These are phyloP conservation scores for Oidiodendron maius DNA, from an alignment of 495 filamentous ascomycete species.

Conservation along the genomic window DNA sequence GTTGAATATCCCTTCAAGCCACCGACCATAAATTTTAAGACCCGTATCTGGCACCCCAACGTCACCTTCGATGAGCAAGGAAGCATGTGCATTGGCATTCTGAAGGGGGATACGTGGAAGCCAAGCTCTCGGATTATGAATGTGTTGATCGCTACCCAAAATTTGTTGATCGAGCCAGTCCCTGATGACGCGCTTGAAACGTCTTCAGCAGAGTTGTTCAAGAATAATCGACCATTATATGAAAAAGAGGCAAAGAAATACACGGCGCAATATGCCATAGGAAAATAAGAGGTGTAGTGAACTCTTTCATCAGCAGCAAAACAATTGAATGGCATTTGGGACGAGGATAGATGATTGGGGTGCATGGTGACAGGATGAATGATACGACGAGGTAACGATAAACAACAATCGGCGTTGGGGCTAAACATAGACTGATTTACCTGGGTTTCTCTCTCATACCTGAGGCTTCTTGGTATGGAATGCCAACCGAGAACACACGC, in stretches of 20 bases:
- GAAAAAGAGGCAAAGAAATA: slow-evolving; percentile 81
- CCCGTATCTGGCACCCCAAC: slow-evolving; percentile 98
- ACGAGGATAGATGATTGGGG: neutral
- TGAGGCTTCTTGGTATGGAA: no score
- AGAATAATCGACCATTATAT: slow-evolving; percentile 64
- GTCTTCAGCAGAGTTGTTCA: slow-evolving; percentile 80
- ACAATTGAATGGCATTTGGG: no score
- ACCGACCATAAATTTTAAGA: slow-evolving; percentile 78
- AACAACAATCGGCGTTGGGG: no score
- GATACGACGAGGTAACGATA: no score
- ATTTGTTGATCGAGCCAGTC: slow-evolving; percentile 79
- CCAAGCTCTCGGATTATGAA: slow-evolving; percentile 70
- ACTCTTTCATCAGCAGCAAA: no score
- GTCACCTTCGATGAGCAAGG: slow-evolving; percentile 89
- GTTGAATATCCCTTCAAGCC: slow-evolving; percentile 93
- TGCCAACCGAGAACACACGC: no score
- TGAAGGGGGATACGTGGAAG: slow-evolving; percentile 93
- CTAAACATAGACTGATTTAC: no score
- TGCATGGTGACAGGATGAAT: neutral
- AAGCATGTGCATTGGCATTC: slow-evolving; percentile 83
- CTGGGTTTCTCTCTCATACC: no score
- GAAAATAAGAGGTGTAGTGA: neutral
- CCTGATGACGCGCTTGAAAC: slow-evolving; percentile 92
- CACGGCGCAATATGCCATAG: slow-evolving; percentile 58
- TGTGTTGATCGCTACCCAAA: slow-evolving; percentile 74